Conservation (phyloP, 1,284 basidiomycete genomes). For the Apiotrichum brassicae region DNA sequence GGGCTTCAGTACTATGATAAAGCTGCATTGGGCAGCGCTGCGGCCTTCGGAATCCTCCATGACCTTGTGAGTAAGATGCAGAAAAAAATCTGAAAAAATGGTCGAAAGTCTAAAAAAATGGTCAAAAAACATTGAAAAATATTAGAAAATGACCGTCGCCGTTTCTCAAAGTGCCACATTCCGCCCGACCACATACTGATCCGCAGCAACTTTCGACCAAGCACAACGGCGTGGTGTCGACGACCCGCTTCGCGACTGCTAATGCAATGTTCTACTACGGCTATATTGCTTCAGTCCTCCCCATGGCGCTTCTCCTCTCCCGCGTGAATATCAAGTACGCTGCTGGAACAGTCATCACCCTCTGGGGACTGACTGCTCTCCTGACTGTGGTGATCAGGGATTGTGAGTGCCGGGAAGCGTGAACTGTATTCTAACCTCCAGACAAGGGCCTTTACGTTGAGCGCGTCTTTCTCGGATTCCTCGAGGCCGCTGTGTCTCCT, state of each 20-base stretch:
- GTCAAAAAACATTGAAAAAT: too few relatives aligned
- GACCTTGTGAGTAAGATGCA: conserved; percentile 37
- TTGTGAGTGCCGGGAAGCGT: conserved; percentile 10
- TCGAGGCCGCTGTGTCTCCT: conserved; percentile 49
- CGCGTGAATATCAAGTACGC: conserved; percentile 47
- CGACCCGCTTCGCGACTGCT: conserved; percentile 43
- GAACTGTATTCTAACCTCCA: background rate
- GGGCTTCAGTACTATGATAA: conserved; percentile 52
- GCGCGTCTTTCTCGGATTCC: conserved; percentile 48
- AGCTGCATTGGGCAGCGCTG: conserved; percentile 50
- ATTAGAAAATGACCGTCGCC: too few relatives aligned
- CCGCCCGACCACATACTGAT: background rate
- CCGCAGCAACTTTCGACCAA: conserved; percentile 31
- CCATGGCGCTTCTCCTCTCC: conserved; percentile 49
- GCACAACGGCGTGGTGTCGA: conserved; percentile 38
- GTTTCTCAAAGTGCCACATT: background rate
- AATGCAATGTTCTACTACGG: conserved; percentile 51
- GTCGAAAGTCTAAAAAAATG: too few relatives aligned
- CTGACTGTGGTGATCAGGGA: conserved; percentile 48
- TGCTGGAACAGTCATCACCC: conserved; percentile 33
- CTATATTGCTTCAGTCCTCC: conserved; percentile 48
- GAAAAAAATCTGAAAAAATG: too few relatives aligned
- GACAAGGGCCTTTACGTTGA: conserved; percentile 49
- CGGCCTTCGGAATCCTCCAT: conserved; percentile 50
- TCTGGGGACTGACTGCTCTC: conserved; percentile 51